Percentiles rank a stretch among this genome's conserved stretches.
Conservation (phyloP, 176 grass and related monocot species). For the Musa itinerans region DNA sequence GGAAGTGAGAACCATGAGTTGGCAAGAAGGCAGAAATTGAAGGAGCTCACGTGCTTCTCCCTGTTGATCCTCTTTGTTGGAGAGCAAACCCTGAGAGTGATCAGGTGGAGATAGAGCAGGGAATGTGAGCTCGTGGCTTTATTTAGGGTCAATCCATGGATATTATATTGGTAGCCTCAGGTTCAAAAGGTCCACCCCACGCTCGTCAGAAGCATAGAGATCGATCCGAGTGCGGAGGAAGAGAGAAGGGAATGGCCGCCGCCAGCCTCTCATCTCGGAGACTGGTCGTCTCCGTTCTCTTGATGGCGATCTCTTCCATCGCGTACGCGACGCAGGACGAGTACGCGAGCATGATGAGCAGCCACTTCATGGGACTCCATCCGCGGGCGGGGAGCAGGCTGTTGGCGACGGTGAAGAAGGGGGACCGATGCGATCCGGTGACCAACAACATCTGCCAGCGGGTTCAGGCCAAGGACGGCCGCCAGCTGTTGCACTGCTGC, state of each 20-base stretch:
- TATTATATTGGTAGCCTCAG: background rate
- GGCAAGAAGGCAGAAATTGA: no score
- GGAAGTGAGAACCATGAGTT: no score
- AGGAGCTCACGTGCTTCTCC: no score
- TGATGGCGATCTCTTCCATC: background rate
- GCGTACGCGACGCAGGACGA: background rate
- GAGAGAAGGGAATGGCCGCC: background rate
- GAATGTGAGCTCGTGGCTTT: background rate
- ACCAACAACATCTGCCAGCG: background rate
- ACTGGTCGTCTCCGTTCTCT: background rate
- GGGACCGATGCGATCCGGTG: background rate
- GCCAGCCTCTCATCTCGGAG: background rate
- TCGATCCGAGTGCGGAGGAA: background rate
- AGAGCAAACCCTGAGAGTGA: no score
- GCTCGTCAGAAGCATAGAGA: background rate
- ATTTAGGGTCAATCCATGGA: background rate
- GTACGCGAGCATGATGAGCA: background rate
- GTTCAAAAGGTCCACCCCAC: background rate
- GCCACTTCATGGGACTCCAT: background rate
- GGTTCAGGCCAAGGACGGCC: background rate
- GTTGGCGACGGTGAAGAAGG: background rate
- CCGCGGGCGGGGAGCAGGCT: background rate
- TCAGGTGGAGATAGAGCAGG: no score
- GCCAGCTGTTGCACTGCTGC: conserved; percentile 16
- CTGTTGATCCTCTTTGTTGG: no score